phyloP scores from a whole-genome alignment of 192 early-diverging fungal genomes.

The Podila verticillata region DNA sequence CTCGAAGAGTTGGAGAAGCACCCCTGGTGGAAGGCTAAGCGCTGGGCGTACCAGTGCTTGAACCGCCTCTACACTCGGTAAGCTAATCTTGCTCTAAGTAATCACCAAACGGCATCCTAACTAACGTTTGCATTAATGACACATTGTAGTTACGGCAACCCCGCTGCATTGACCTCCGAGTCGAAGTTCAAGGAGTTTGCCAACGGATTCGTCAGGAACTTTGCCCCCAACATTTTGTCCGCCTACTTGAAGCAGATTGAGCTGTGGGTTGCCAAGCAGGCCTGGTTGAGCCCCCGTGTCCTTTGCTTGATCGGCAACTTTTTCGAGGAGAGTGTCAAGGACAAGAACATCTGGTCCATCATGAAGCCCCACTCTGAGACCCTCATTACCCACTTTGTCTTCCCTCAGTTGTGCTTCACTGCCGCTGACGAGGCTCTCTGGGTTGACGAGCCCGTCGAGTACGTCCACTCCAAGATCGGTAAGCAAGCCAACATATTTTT shows the following conservation, averaged over 20 bases:
- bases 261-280: slow-evolving; percentile 71
- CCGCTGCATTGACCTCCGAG: slow-evolving; percentile 63
- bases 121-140: not conserved
- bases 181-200: slow-evolving; percentile 74
- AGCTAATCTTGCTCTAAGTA: not conserved
- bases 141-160: slow-evolving; percentile 62
- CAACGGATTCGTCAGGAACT: slow-evolving; percentile 84
- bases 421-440: slow-evolving; percentile 87
- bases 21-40: slow-evolving; percentile 94
- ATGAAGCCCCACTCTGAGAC: slow-evolving; percentile 86
- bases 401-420: slow-evolving; percentile 92
- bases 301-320: slow-evolving; percentile 79
- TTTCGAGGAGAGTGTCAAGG: slow-evolving; percentile 84
- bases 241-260: slow-evolving; percentile 88
- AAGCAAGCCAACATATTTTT: too few relatives aligned
- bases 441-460: slow-evolving; percentile 95
- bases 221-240: slow-evolving; percentile 88
- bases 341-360: slow-evolving; percentile 90
- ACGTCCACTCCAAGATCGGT: slow-evolving; percentile 78
- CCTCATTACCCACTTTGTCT: slow-evolving; percentile 88
- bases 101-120: too few relatives aligned
- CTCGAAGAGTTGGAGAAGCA: slow-evolving; percentile 81
- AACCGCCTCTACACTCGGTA: slow-evolving; percentile 82
- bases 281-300: slow-evolving; percentile 78
- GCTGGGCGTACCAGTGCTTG: slow-evolving; percentile 92